These are phyloP conservation scores for Spirogloea muscicola DNA, from an alignment of 139 green algal genomes.

Conservation along the genomic window DNA sequence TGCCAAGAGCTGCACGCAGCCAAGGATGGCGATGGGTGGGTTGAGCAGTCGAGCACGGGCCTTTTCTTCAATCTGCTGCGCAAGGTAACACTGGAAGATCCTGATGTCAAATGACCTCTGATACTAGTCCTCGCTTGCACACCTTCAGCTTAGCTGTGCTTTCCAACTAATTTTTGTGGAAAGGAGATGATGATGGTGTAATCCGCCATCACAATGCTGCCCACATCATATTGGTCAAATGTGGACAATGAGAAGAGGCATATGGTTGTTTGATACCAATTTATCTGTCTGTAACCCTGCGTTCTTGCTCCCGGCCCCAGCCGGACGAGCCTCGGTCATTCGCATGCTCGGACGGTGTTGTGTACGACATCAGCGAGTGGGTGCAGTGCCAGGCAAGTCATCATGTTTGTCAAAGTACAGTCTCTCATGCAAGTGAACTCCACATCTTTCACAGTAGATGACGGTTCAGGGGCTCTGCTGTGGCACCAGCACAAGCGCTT, in stretches of 20 bases:
- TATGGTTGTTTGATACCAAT: neutral
- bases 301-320: neutral
- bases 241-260: neutral
- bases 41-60: conserved; percentile 14
- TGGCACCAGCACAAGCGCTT: too few relatives aligned
- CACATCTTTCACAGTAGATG: too few relatives aligned
- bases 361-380: conserved; percentile 31
- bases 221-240: neutral
- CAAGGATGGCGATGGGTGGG: conserved; percentile 28
- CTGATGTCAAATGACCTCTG: neutral
- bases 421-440: too few relatives aligned
- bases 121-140: neutral
- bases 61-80: conserved; percentile 9
- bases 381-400: conserved; percentile 17
- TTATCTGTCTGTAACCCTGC: neutral
- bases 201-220: neutral
- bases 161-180: neutral
- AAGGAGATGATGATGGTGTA: conserved; percentile 3
- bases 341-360: conserved; percentile 12
- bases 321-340: neutral
- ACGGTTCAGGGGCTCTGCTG: too few relatives aligned
- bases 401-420: too few relatives aligned
- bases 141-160: neutral
- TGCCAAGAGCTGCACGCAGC: conserved; percentile 20
- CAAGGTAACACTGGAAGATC: neutral